These are phyloP conservation scores for Kluyveromyces siamensis DNA, from an alignment of 805 yeast species.

Conservation along the genomic window DNA sequence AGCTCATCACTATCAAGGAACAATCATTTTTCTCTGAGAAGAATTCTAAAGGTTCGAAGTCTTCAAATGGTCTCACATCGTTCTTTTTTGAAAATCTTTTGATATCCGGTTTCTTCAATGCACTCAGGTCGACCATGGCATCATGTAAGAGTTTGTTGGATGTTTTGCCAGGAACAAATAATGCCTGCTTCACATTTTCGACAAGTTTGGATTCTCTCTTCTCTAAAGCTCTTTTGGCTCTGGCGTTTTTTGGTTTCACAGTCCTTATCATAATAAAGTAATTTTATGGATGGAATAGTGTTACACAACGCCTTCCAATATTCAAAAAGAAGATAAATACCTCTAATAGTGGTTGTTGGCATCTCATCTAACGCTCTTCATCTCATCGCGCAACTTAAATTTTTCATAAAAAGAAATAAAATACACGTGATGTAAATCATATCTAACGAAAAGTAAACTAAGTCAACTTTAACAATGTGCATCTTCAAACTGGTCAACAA, in stretches of 20 bases:
- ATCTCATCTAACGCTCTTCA: background rate
- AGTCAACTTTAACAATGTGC: background rate
- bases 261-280: conserved; percentile 28
- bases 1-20: conserved; percentile 70
- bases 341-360: too few relatives aligned
- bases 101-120: conserved; percentile 82
- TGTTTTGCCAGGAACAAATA: conserved; percentile 85
- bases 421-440: background rate
- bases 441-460: background rate
- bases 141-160: conserved; percentile 76
- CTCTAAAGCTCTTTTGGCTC: conserved; percentile 89
- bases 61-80: conserved; percentile 89
- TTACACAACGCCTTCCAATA: background rate
- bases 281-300: background rate
- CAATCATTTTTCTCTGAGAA: conserved; percentile 92
- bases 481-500: background rate
- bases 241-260: conserved; percentile 85
- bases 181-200: conserved; percentile 83
- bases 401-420: background rate
- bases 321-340: background rate
- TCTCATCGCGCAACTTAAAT: background rate
- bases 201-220: conserved; percentile 79
- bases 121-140: conserved; percentile 79
- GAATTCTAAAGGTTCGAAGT: conserved; percentile 73
- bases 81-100: conserved; percentile 85